phyloP scores from a whole-genome alignment of 768 basidiomycete genomes.

The Mycena pura region DNA sequence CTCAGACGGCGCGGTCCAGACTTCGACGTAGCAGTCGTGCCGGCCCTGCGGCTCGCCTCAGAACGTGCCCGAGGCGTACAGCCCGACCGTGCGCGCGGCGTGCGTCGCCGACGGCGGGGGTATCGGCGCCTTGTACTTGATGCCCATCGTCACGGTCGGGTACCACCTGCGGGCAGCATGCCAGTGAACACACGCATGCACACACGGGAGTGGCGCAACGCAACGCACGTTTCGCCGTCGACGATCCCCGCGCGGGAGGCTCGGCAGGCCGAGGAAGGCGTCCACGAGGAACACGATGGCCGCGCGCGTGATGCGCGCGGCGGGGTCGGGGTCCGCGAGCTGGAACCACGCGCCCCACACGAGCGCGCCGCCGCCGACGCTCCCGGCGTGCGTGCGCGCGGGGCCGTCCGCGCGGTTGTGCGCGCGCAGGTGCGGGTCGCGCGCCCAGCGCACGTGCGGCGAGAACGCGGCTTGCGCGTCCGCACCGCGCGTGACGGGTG shows the following conservation, averaged over 20 bases:
- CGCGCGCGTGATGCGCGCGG: constrained; percentile 53
- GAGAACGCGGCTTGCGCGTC: constrained; percentile 37
- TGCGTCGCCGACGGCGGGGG: constrained; percentile 15
- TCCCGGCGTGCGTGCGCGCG: constrained; percentile 46
- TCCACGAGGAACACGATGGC: constrained; percentile 67
- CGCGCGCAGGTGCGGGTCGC: constrained; percentile 46
- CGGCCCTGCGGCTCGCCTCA: constrained; percentile 42
- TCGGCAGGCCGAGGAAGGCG: constrained; percentile 52
- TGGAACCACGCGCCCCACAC: constrained; percentile 68
- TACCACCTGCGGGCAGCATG: constrained; percentile 53
- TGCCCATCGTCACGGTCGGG: constrained; percentile 64
- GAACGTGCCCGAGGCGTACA: constrained; percentile 31
- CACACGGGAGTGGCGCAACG: not conserved
- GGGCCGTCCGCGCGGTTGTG: constrained; percentile 46
- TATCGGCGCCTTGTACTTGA: constrained; percentile 63
- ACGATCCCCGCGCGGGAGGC: constrained; percentile 43
- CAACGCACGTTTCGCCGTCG: constrained; percentile 15
- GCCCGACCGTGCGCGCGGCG: constrained; percentile 39
- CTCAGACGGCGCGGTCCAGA: constrained; percentile 50
- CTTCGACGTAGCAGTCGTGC: constrained; percentile 45
- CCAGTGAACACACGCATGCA: not conserved
- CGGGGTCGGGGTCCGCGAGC: constrained; percentile 43
- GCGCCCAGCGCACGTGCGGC: constrained; percentile 41
- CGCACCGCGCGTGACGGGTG: constrained; percentile 53
- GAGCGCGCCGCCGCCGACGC: constrained; percentile 56